phyloP scores from a whole-genome alignment of 345 rosid species.

The Linum trigynum region DNA sequence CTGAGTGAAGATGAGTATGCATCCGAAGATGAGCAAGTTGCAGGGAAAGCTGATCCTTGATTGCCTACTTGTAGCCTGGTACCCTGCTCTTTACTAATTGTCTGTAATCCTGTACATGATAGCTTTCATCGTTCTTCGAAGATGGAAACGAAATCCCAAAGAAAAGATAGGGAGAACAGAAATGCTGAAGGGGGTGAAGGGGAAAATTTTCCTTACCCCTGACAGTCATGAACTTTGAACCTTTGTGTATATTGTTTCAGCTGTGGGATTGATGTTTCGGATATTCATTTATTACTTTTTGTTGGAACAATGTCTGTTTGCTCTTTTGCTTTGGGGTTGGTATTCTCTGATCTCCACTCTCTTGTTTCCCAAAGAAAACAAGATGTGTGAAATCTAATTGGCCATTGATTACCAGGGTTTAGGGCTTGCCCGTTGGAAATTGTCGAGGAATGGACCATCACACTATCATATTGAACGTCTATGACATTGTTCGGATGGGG shows the following conservation, averaged over 20 bases:
- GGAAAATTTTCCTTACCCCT: neutral
- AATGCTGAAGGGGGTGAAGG: neutral
- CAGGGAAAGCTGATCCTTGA: neutral
- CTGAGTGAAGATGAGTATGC: neutral
- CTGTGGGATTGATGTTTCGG: neutral
- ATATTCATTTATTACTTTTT: too few species aligned
- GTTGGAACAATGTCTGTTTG: neutral
- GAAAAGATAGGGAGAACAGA: neutral
- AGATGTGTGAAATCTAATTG: too few species aligned
- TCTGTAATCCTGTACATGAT: neutral
- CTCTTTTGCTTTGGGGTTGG: neutral
- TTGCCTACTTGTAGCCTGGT: neutral
- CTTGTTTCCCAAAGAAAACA: neutral
- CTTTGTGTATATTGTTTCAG: neutral
- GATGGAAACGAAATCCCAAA: neutral
- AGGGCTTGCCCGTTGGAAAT: too few species aligned
- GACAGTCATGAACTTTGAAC: neutral
- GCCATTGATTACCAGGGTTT: too few species aligned
- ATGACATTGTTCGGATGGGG: too few species aligned
- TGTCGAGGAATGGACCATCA: too few species aligned
- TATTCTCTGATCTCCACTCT: neutral
- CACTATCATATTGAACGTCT: too few species aligned
- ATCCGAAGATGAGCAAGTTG: neutral
- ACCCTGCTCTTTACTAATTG: neutral
- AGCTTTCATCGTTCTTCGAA: neutral